phyloP scores from a whole-genome alignment of 1,284 basidiomycete genomes.

The Coniferiporia sulphurascens region DNA sequence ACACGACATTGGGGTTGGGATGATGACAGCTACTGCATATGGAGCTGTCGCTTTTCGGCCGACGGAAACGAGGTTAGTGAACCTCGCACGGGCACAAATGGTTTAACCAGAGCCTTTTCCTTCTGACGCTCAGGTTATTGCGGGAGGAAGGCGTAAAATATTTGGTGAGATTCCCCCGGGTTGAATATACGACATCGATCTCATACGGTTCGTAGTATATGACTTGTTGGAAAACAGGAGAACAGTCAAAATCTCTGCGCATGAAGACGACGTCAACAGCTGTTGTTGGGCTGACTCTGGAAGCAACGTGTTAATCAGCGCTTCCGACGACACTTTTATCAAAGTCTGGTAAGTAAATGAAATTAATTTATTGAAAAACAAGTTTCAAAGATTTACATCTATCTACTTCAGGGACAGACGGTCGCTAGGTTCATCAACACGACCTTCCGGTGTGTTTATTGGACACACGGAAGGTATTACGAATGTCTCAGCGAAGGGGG shows the following conservation, averaged over 20 bases:
- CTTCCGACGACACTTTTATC: slow-evolving; percentile 89
- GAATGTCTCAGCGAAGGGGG: slow-evolving; percentile 84
- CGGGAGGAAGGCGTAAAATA: slow-evolving; percentile 71
- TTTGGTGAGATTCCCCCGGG: slow-evolving; percentile 49
- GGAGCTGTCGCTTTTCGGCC: slow-evolving; percentile 92
- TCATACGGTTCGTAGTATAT: slow-evolving; percentile 56
- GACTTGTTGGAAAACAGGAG: slow-evolving; percentile 80
- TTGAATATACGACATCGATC: slow-evolving; percentile 5
- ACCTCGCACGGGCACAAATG: not conserved
- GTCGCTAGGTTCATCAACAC: slow-evolving; percentile 72
- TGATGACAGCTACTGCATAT: slow-evolving; percentile 70
- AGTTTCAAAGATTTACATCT: not conserved
- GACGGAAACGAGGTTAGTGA: slow-evolving; percentile 82
- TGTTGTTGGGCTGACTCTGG: slow-evolving; percentile 93
- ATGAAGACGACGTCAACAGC: slow-evolving; percentile 90
- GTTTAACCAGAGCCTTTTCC: not conserved
- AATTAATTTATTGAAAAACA: not conserved
- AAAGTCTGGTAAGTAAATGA: slow-evolving; percentile 79
- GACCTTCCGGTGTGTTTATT: slow-evolving; percentile 87
- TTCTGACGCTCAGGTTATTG: slow-evolving; percentile 87
- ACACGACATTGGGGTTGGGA: slow-evolving; percentile 35
- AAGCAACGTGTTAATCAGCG: slow-evolving; percentile 91
- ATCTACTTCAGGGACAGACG: slow-evolving; percentile 73
- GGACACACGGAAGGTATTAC: slow-evolving; percentile 96
- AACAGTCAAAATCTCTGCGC: slow-evolving; percentile 81